A percentile compares a stretch with the other conserved stretches of the same genome.
Evolutionary conservation across 164 flowering plant species (phyloP).

Genomic region (Piper betle): DNA sequence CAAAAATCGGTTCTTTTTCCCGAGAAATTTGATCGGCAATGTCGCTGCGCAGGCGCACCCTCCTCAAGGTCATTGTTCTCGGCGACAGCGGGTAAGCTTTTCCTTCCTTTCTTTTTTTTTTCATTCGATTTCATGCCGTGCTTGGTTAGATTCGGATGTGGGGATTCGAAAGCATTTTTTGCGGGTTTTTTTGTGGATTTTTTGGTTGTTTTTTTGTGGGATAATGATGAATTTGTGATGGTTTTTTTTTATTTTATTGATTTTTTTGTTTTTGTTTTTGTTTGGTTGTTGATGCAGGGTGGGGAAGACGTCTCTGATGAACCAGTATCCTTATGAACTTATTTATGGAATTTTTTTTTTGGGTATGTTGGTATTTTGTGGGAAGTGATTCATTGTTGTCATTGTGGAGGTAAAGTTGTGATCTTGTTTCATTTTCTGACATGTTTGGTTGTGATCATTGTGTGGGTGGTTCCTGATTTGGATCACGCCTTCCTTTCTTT

Average conservation of each 20-base stretch:
- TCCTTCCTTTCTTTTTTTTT: background rate
- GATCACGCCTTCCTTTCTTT: background rate
- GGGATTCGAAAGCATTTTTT: background rate
- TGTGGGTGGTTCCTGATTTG: too few relatives aligned
- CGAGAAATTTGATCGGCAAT: too few relatives aligned
- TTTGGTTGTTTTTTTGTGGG: background rate
- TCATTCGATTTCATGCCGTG: background rate
- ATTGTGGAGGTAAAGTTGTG: background rate
- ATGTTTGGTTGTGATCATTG: background rate
- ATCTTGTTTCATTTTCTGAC: background rate
- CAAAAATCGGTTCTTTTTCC: too few relatives aligned
- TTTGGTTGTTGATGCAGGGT: constrained; percentile 38
- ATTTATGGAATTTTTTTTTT: constrained; percentile 2
- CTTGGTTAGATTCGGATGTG: background rate
- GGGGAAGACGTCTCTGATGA: constrained; percentile 91
- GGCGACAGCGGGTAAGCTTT: constrained; percentile 83
- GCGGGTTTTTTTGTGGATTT: background rate
- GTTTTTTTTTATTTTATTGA: background rate
- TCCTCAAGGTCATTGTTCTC: constrained; percentile 91
- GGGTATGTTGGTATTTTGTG: background rate
- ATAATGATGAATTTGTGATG: constrained; percentile 1
- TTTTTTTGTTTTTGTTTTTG: constrained; percentile 1
- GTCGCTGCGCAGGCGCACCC: constrained; percentile 65
- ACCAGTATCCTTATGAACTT: constrained; percentile 62
- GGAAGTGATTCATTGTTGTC: background rate